Base-by-base conservation (phyloP, 306 rosid species). In the Urtica urens region DNA sequence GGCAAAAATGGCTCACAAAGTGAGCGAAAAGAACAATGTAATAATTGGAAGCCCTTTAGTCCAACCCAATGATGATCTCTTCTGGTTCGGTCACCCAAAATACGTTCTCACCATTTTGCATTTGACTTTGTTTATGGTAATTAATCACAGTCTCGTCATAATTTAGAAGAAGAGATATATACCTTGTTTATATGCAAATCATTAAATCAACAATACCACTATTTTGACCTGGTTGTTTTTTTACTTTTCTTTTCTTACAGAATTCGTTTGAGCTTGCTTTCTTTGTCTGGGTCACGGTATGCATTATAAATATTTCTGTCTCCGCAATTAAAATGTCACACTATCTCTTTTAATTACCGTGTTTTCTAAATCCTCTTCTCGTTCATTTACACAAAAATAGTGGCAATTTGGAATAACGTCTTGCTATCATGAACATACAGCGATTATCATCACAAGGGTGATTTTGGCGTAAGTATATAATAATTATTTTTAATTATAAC, bases 261-360 rank as follows among this genome's bases (percentile, higher is more conserved):
- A 78, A 74, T 24, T 62, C 86, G n/a, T 78, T 78, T 45, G 86
- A 78, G 53, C 39, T 74, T 4, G 62, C 78, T 25, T 78, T 78
- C 73, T 71, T 78, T 44, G 55, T 62, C 13, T 78, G 86, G 86
- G 81, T 78, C 60, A 64, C 81, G 78, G 78, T 78, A 71, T 4
- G 34, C 10, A 10, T 14, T 8, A n/a, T n/a, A n/a, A n/a, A n/a
- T n/a, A 0, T 7, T 24, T 34, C 14, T 10, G 17, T 23, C 15
- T 26, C 49, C 37, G 2, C 6, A 22, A 10, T 14, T 46, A 3
- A 14, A 13, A n/a, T n/a, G n/a, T n/a, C n/a, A n/a, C n/a, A n/a
- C n/a, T n/a, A n/a, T 14, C 16, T 12, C 2, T 47, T 15, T 25
- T 10, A 3, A 15, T 40, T 10, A 0, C 29, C 31, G 0, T 3